These are phyloP conservation scores for Pilaira anomala DNA, from an alignment of 192 early-diverging fungal species.

Conservation along the genomic window DNA sequence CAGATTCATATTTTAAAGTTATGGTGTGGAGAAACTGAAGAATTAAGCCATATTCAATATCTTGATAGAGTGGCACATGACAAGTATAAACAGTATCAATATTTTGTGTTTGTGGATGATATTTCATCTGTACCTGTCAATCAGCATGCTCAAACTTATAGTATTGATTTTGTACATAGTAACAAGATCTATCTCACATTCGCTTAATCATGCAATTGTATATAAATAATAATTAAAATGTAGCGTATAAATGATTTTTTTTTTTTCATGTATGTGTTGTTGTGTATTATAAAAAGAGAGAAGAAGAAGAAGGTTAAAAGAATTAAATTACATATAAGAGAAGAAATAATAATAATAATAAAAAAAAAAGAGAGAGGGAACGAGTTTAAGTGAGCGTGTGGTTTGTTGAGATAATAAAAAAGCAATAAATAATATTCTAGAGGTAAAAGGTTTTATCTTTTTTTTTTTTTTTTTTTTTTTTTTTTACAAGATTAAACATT, in stretches of 20 bases:
- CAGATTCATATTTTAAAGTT: not conserved
- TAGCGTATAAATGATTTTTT: not conserved
- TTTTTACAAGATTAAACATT: constrained; percentile 13
- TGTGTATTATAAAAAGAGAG: too few relatives aligned
- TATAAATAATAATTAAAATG: not conserved
- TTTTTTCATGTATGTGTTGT: not conserved
- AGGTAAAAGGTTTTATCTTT: too few relatives aligned
- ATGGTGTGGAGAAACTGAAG: not conserved
- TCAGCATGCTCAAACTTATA: not conserved
- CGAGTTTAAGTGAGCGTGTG: not conserved
- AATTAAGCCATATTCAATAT: not conserved
- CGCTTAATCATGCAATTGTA: too few relatives aligned
- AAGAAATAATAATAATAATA: too few relatives aligned
- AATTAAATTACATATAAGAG: too few relatives aligned
- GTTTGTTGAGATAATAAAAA: not conserved
- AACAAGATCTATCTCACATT: not conserved
- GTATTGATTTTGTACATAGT: constrained; percentile 3
- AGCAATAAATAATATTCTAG: not conserved
- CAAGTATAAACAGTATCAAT: not conserved
- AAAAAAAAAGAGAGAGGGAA: not conserved
- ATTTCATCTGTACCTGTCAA: not conserved
- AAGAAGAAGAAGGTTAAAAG: too few relatives aligned
- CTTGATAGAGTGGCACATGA: not conserved
- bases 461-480: too few relatives aligned
- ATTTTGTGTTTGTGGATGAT: constrained; percentile 8